Evolutionary conservation across 495 filamentous ascomycete species (phyloP).

Genomic region (Ascodesmis nigricans): DNA sequence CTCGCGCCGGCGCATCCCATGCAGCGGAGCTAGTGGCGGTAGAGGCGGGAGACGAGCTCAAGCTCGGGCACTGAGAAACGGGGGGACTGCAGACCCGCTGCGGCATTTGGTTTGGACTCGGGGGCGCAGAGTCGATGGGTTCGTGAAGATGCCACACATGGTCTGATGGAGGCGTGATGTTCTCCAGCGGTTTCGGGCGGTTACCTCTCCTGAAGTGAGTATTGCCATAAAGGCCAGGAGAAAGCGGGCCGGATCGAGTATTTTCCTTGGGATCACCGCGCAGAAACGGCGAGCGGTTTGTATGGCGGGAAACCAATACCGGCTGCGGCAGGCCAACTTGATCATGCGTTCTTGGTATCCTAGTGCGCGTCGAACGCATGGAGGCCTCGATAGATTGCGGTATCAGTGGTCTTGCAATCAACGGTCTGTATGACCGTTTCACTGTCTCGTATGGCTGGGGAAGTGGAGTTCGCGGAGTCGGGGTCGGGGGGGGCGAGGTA

Average conservation of each 20-base stretch:
- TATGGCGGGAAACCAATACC: conserved; percentile 18
- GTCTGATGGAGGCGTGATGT: conserved; percentile 15
- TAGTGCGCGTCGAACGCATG: conserved; percentile 18
- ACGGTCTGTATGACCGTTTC: conserved; percentile 17
- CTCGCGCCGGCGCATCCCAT: conserved; percentile 13
- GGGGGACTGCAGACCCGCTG: conserved; percentile 11
- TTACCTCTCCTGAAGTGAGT: too few relatives aligned
- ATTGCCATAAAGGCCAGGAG: conserved; percentile 4
- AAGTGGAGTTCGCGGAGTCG: too few relatives aligned
- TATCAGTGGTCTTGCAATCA: conserved; percentile 15
- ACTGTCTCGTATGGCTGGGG: conserved; percentile 18
- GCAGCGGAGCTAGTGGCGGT: conserved; percentile 14
- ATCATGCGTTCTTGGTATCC: conserved; percentile 17
- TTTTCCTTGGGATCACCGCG: conserved; percentile 14
- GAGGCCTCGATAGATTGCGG: conserved; percentile 19
- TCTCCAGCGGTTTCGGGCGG: too few relatives aligned
- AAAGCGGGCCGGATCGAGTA: conserved; percentile 10
- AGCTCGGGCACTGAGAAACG: conserved; percentile 16
- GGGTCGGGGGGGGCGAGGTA: too few relatives aligned
- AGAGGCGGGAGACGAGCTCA: conserved; percentile 20
- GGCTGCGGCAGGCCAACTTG: conserved; percentile 18
- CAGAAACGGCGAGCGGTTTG: conserved; percentile 17
- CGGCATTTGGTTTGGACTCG: conserved; percentile 10
- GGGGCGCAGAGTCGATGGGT: conserved; percentile 19
- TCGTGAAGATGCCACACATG: conserved; percentile 22